Conservation (phyloP, 106 monocot genomes). For the Narthecium ossifragum region DNA sequence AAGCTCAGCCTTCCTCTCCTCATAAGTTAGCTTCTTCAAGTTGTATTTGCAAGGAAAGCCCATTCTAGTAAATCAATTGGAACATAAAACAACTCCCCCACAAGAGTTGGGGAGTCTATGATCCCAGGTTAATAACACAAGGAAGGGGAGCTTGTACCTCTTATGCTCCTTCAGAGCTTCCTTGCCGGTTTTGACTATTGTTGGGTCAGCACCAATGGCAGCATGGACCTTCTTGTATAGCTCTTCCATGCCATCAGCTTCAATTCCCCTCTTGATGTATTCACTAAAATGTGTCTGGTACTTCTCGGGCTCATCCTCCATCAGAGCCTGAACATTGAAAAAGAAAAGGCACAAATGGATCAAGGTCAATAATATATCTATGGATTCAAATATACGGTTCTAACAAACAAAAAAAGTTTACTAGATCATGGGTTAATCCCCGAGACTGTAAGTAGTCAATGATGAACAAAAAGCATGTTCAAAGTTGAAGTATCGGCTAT, state of each 20-base stretch:
- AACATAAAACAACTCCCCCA: background rate
- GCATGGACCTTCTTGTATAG: conserved; percentile 40
- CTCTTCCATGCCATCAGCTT: conserved; percentile 25
- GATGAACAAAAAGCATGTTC: too few species aligned
- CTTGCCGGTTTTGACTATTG: conserved; percentile 13
- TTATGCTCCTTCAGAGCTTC: conserved; percentile 28
- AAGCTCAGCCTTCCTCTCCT: conserved; percentile 30
- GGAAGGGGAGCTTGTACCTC: conserved; percentile 4
- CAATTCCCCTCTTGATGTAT: conserved; percentile 30
- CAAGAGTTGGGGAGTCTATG: too few species aligned
- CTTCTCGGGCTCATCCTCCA: conserved; percentile 38
- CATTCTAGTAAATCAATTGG: background rate
- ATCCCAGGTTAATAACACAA: too few species aligned
- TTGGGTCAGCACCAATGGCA: conserved; percentile 32
- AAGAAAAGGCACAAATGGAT: background rate
- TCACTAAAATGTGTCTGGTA: conserved; percentile 32
- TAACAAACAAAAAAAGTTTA: background rate
- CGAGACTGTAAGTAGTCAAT: conserved; percentile 1
- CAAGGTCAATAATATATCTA: background rate
- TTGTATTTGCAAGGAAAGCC: conserved; percentile 14
- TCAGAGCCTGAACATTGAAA: conserved; percentile 6
- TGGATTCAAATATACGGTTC: too few species aligned
- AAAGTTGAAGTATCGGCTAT: too few species aligned
- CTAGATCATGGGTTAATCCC: background rate
- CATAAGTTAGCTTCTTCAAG: conserved; percentile 41